phyloP scores from a whole-genome alignment of 495 filamentous ascomycete species.

The Penicillium canescens region DNA sequence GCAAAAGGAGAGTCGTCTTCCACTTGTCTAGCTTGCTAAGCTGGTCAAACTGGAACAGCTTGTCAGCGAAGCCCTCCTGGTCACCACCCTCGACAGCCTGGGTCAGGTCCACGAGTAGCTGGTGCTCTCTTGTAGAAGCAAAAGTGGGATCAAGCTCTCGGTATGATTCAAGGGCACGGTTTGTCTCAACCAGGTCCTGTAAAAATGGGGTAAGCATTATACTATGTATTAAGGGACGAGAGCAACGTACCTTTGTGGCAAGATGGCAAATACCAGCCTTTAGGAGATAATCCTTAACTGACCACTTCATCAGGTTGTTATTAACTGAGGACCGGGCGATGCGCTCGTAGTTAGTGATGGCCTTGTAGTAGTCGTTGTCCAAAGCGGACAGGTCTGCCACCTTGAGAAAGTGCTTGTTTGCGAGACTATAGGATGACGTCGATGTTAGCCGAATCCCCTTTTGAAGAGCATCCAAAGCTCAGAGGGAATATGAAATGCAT shows the following conservation, averaged over 20 bases:
- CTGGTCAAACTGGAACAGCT: conserved; percentile 83
- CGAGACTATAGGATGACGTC: conserved; percentile 52
- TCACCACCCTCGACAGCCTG: conserved; percentile 71
- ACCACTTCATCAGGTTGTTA: conserved; percentile 87
- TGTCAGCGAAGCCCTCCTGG: conserved; percentile 79
- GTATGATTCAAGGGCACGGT: conserved; percentile 77
- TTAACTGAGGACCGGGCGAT: conserved; percentile 69
- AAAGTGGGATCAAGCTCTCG: conserved; percentile 80
- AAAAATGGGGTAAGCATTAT: neutral
- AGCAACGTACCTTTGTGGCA: conserved; percentile 57
- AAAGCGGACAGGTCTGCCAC: conserved; percentile 82
- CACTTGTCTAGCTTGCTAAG: conserved; percentile 91
- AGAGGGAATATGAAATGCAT: conserved; percentile 29
- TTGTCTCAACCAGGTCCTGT: conserved; percentile 70
- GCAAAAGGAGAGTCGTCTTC: conserved; percentile 85
- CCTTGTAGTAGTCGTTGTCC: conserved; percentile 75
- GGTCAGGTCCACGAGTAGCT: conserved; percentile 72
- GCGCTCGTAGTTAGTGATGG: conserved; percentile 78
- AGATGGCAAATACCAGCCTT: conserved; percentile 86
- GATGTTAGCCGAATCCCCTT: conserved; percentile 4
- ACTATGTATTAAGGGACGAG: neutral
- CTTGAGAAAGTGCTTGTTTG: conserved; percentile 89
- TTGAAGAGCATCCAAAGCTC: neutral
- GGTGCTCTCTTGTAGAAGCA: conserved; percentile 69
- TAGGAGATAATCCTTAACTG: conserved; percentile 88